Evolutionary conservation across 2,329 filamentous ascomycete genomes (phyloP).

Genomic region (Diplodia corticola): DNA sequence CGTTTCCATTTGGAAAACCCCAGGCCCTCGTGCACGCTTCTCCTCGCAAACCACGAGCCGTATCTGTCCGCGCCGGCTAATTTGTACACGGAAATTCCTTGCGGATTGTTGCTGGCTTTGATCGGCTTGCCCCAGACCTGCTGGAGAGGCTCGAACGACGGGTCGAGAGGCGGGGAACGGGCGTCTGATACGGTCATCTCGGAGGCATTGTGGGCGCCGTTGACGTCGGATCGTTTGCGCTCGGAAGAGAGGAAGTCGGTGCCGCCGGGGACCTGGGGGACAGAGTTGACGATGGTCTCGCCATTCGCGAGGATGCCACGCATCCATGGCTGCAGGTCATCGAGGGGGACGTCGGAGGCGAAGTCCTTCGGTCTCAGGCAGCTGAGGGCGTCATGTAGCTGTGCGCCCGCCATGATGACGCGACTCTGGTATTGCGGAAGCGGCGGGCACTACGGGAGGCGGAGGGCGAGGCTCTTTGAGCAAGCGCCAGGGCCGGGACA

Average conservation of each 20-base stretch:
- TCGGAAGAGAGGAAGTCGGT: slow-evolving; percentile 46
- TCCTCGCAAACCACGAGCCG: slow-evolving; percentile 85
- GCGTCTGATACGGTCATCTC: slow-evolving; percentile 56
- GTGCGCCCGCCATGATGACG: slow-evolving; percentile 6
- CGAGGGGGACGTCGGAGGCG: slow-evolving; percentile 44
- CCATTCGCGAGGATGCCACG: slow-evolving; percentile 52
- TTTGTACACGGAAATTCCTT: slow-evolving; percentile 78
- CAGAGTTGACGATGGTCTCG: slow-evolving; percentile 72
- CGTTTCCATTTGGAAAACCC: slow-evolving; percentile 75
- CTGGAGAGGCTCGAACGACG: slow-evolving; percentile 62
- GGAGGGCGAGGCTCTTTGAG: background rate
- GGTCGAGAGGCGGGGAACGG: slow-evolving; percentile 50
- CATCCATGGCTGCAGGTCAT: slow-evolving; percentile 44
- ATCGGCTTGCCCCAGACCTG: slow-evolving; percentile 84
- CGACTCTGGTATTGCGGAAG: background rate
- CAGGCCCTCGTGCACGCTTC: slow-evolving; percentile 78
- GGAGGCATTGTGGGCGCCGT: slow-evolving; percentile 50
- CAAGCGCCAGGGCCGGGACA: background rate
- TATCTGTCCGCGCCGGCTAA: slow-evolving; percentile 75
- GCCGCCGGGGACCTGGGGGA: slow-evolving; percentile 61
- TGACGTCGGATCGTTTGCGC: slow-evolving; percentile 60
- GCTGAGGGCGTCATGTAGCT: slow-evolving; percentile 49
- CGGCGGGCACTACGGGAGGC: background rate
- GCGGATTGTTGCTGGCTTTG: slow-evolving; percentile 73
- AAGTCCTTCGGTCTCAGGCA: slow-evolving; percentile 47